Evolutionary conservation across 2,329 filamentous ascomycete genomes (phyloP), one percentile per base, ranked within the genome.

Genomic region (Trichophyton equinum): DNA sequence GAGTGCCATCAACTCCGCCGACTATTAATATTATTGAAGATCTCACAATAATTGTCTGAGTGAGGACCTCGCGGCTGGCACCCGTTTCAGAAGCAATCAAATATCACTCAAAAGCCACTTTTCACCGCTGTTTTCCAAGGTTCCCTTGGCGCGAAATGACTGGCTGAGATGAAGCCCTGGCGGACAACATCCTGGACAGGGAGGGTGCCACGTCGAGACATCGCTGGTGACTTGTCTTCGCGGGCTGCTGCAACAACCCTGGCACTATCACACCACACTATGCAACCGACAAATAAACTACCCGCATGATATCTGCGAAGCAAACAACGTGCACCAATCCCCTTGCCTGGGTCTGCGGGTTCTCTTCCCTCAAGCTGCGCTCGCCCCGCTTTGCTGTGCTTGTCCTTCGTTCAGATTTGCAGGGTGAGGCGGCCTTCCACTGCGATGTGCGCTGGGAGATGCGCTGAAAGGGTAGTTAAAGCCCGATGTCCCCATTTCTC

Each of bases 401-500:
- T 57, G 33, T 36, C n/a, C 27, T 13, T 44, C 38, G 22, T n/a
- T 36, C 13, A 40, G 20, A 40, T 44, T 44, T 42, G 55, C 55
- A 57, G 36, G 55, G 40, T 55, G 51, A 55, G 51, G 51, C 51
- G 55, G 55, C 33, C 22, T 25, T 18, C 11, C n/a, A 9, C 25
- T 44, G n/a, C 27, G 55, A 57, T 33, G n/a, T 55, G 51, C 30
- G 55, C n/a, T 57, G 33, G 57, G 15, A 11, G 57, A 59, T 30
- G 18, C 57, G 13, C 42, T 42, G 44, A 47, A 38, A 59, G 13
- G 36, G 57, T 49, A 47, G 57, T 59, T 59, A 59, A 59, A 59
- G 73, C 68, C 67, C 69, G 65, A 66, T 68, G 70, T 68, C 51
- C 60, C 58, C 49, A 55, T 33, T 51, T 36, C 30, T 49, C 55